These are phyloP conservation scores for Pulveroboletus sp. DNA, from an alignment of 768 basidiomycete genomes.

Conservation along the genomic window DNA sequence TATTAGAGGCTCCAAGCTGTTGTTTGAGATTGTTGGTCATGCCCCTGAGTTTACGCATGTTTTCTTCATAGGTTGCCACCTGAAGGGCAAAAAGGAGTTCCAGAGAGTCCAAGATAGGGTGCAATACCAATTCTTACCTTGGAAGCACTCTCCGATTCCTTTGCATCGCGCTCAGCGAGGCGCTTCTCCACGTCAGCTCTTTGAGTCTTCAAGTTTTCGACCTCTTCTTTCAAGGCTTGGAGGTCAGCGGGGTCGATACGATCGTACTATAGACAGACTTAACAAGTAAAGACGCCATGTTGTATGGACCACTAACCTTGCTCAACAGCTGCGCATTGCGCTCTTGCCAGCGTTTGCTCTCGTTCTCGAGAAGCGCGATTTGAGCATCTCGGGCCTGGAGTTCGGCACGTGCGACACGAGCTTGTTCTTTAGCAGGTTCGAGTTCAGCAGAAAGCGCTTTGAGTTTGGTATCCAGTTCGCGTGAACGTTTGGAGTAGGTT, in stretches of 20 bases:
- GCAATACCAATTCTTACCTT: conserved; percentile 26
- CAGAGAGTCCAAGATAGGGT: background rate
- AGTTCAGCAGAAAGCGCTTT: conserved; percentile 55
- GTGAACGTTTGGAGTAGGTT: conserved; percentile 59
- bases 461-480: conserved; percentile 62
- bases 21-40: conserved; percentile 21
- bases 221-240: conserved; percentile 71
- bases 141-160: conserved; percentile 24
- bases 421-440: conserved; percentile 70
- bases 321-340: conserved; percentile 74
- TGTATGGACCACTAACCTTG: conserved; percentile 50
- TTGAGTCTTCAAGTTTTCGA: conserved; percentile 47
- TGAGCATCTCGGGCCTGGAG: conserved; percentile 66
- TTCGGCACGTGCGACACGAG: conserved; percentile 64
- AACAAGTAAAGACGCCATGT: background rate
- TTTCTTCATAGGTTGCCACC: conserved; percentile 42
- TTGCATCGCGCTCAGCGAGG: conserved; percentile 28
- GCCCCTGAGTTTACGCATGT: conserved; percentile 34
- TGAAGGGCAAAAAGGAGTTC: conserved; percentile 13
- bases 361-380: conserved; percentile 65
- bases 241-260: conserved; percentile 85
- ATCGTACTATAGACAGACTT: conserved; percentile 54
- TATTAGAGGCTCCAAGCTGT: conserved; percentile 22
- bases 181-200: conserved; percentile 33
- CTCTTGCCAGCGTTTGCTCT: conserved; percentile 79